A percentile compares a stretch with the other conserved stretches of the same genome.
Conservation (phyloP, 495 filamentous ascomycete genomes). For the Recurvomyces mirabilis region DNA sequence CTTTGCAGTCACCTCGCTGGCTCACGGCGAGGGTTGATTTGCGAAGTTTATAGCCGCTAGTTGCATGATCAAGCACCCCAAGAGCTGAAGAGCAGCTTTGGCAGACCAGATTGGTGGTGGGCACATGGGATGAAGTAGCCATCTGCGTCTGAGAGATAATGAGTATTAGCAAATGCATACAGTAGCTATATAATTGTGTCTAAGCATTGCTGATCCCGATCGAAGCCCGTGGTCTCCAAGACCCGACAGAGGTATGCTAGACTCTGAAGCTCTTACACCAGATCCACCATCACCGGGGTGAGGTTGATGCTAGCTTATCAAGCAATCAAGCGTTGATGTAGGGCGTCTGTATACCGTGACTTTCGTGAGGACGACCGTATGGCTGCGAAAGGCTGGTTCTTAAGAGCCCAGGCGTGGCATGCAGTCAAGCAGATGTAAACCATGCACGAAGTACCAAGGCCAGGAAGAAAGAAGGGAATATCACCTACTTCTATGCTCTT, state of each 20-base stretch:
- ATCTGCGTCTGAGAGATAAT: neutral
- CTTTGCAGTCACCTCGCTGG: neutral
- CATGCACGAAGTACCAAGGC: too few species aligned
- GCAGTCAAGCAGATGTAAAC: neutral
- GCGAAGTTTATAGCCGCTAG: constrained; percentile 18
- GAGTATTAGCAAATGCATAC: neutral
- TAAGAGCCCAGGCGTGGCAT: constrained; percentile 6
- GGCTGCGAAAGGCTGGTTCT: constrained; percentile 20
- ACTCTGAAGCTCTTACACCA: neutral
- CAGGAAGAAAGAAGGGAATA: constrained; percentile 12
- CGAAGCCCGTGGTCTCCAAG: constrained; percentile 13
- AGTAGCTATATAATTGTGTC: constrained; percentile 10
- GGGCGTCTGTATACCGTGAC: constrained; percentile 19
- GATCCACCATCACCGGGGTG: constrained; percentile 12
- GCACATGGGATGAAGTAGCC: neutral
- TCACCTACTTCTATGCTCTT: constrained; percentile 49
- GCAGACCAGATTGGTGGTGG: neutral
- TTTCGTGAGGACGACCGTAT: constrained; percentile 1
- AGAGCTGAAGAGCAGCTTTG: neutral
- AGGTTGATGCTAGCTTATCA: constrained; percentile 10
- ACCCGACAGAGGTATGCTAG: constrained; percentile 19
- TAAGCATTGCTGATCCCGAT: constrained; percentile 17
- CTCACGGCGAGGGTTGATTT: constrained; percentile 19
- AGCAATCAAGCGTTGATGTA: neutral
- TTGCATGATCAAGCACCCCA: constrained; percentile 8